Conservation (phyloP, 495 filamentous ascomycete genomes). For the Usnea hakonensis region DNA sequence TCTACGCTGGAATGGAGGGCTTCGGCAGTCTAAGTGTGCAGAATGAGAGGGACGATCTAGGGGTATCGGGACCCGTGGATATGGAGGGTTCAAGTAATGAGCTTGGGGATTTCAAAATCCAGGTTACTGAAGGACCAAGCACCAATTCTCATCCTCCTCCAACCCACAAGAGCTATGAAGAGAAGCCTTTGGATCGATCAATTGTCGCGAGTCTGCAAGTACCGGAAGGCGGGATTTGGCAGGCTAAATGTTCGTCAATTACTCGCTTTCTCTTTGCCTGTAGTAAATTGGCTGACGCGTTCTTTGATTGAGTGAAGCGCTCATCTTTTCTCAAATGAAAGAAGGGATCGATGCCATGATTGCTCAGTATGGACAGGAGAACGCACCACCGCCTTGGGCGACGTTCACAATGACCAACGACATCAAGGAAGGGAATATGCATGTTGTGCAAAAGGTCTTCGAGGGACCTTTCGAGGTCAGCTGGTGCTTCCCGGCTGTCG, state of each 20-base stretch:
- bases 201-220: conserved; percentile 63
- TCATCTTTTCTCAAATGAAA: conserved; percentile 74
- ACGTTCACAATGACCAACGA: conserved; percentile 68
- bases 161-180: conserved; percentile 55
- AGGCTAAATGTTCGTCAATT: conserved; percentile 56
- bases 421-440: conserved; percentile 69
- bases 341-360: conserved; percentile 61
- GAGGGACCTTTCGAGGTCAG: conserved; percentile 72
- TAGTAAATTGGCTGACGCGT: conserved; percentile 20
- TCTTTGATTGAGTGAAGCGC: conserved; percentile 30
- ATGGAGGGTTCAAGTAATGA: conserved; percentile 63
- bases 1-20: conserved; percentile 76
- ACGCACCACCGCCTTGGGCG: conserved; percentile 66
- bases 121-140: conserved; percentile 60
- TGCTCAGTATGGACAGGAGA: conserved; percentile 59
- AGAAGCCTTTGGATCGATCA: conserved; percentile 69
- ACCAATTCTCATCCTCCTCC: conserved; percentile 55
- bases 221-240: conserved; percentile 71
- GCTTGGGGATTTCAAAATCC: conserved; percentile 78
- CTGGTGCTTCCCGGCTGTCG: neutral
- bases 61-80: conserved; percentile 65
- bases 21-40: conserved; percentile 56
- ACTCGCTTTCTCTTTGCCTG: neutral
- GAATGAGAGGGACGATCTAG: conserved; percentile 44
- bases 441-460: conserved; percentile 89